Conservation (phyloP, 306 rosid genomes). For the Morella rubra region DNA sequence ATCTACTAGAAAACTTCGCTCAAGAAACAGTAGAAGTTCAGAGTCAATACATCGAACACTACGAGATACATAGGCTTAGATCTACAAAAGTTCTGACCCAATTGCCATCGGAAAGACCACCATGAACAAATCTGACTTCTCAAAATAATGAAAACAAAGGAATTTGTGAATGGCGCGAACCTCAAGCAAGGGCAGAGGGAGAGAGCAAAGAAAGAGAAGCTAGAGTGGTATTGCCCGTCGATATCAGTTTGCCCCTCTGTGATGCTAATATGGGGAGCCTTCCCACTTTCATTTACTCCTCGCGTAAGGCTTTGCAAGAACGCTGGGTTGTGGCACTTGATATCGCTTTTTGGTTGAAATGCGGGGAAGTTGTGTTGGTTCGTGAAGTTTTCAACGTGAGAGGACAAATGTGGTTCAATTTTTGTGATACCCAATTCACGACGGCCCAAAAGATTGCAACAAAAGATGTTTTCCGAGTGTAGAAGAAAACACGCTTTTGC, state of each 20-base stretch:
- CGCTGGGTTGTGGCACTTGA: neutral
- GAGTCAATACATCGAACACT: slow-evolving; percentile 14
- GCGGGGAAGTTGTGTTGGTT: too few relatives aligned
- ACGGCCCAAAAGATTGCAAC: too few relatives aligned
- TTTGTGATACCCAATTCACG: too few relatives aligned
- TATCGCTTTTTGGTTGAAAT: neutral
- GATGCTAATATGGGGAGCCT: slow-evolving; percentile 74
- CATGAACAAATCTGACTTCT: neutral
- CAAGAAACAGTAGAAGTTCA: neutral
- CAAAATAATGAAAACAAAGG: neutral
- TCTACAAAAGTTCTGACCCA: neutral
- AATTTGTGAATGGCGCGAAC: slow-evolving; percentile 28
- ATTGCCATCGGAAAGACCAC: neutral
- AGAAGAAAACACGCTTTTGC: too few relatives aligned
- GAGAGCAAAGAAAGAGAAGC: slow-evolving; percentile 52
- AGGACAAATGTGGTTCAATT: too few relatives aligned
- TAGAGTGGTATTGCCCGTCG: slow-evolving; percentile 72
- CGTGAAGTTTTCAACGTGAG: too few relatives aligned
- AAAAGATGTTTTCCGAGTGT: too few relatives aligned
- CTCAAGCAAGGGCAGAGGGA: slow-evolving; percentile 63
- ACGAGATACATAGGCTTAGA: neutral
- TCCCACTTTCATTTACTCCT: slow-evolving; percentile 62
- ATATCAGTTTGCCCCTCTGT: slow-evolving; percentile 72
- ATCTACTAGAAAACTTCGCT: neutral
- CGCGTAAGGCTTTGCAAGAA: neutral